These are phyloP conservation scores for Cicer yamashitae DNA, from an alignment of 306 rosid species.

Conservation along the genomic window DNA sequence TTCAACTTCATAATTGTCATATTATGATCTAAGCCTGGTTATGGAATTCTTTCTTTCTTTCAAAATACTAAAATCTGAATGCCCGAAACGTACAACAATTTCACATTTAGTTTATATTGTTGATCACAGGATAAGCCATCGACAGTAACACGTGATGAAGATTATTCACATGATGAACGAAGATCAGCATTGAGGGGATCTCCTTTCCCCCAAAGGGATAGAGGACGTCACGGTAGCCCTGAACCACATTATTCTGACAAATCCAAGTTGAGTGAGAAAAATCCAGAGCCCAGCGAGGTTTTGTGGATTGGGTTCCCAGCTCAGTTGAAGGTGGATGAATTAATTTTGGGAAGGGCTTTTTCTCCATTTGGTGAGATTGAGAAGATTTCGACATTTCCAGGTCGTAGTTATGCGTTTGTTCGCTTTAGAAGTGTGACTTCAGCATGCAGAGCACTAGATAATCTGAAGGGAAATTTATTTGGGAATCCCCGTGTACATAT, in stretches of 20 bases:
- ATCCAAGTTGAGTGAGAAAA: conserved; percentile 71
- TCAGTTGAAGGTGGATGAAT: conserved; percentile 81
- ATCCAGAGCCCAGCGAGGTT: conserved; percentile 88
- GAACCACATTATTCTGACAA: conserved; percentile 67
- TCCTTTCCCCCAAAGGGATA: conserved; percentile 69
- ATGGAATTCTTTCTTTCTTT: conserved; percentile 12
- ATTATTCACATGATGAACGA: conserved; percentile 70
- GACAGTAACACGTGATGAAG: conserved; percentile 60
- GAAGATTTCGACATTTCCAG: conserved; percentile 91
- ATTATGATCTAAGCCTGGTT: conserved; percentile 28
- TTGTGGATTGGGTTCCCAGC: conserved; percentile 98
- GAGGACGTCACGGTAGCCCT: conserved; percentile 67
- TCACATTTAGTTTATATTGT: conserved; percentile 49
- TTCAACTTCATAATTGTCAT: conserved; percentile 10
- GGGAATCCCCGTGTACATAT: conserved; percentile 96
- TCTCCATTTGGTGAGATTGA: conserved; percentile 90
- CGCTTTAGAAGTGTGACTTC: conserved; percentile 69
- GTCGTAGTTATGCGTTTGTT: conserved; percentile 95
- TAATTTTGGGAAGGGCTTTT: conserved; percentile 73
- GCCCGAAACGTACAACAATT: conserved; percentile 28
- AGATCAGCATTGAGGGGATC: conserved; percentile 64
- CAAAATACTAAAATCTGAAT: conserved; percentile 27
- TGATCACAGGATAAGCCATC: conserved; percentile 82
- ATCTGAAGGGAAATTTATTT: conserved; percentile 87
- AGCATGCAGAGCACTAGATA: conserved; percentile 79